These are phyloP conservation scores for Wickerhamomyces bisporus DNA, from an alignment of 805 yeast species.

Conservation along the genomic window DNA sequence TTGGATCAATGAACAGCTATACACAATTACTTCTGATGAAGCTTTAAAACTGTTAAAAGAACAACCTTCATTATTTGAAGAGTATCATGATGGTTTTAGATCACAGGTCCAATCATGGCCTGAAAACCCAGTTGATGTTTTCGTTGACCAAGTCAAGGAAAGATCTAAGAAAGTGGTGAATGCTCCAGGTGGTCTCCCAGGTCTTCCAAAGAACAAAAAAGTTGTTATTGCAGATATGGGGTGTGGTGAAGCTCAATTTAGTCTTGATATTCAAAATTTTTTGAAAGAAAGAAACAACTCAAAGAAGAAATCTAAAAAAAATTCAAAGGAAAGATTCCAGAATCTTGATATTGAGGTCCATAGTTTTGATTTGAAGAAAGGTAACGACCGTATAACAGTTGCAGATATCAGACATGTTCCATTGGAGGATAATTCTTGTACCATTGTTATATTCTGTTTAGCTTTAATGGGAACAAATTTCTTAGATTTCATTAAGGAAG, in stretches of 20 bases:
- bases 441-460: constrained; percentile 87
- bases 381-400: constrained; percentile 89
- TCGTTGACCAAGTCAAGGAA: constrained; percentile 62
- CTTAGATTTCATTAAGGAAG: constrained; percentile 86
- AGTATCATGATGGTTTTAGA: constrained; percentile 92
- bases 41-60: constrained; percentile 69
- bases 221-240: constrained; percentile 97
- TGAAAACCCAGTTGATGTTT: constrained; percentile 93
- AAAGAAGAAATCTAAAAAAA: constrained; percentile 28
- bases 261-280: constrained; percentile 56
- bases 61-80: constrained; percentile 88
- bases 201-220: constrained; percentile 41
- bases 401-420: constrained; percentile 95
- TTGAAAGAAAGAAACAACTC: constrained; percentile 30
- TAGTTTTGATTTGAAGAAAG: constrained; percentile 86
- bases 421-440: constrained; percentile 67
- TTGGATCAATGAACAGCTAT: constrained; percentile 97
- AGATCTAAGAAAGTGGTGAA: constrained; percentile 65
- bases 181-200: constrained; percentile 96
- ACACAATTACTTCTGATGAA: constrained; percentile 73
- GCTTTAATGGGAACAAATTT: constrained; percentile 98
- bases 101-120: constrained; percentile 98
- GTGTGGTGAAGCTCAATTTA: constrained; percentile 93
- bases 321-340: constrained; percentile 26
- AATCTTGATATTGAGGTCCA: constrained; percentile 60